Conservation (phyloP, 2,329 filamentous ascomycete species). For the Pestalotiopsis fici region DNA sequence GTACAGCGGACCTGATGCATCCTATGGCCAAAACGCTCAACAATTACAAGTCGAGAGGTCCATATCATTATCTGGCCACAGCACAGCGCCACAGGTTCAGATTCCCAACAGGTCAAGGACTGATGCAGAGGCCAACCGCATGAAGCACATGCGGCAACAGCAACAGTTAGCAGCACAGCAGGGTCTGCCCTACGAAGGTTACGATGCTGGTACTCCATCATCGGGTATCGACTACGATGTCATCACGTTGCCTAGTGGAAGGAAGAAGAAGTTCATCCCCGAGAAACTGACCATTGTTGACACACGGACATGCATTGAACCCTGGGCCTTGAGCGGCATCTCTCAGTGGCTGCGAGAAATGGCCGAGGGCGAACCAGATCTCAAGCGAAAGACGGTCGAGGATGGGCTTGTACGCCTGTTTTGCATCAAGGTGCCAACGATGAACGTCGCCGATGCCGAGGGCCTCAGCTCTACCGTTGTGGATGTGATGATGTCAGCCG, state of each 20-base stretch:
- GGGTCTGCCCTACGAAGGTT: constrained; percentile 54
- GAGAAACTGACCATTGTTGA: constrained; percentile 79
- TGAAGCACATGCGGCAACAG: constrained; percentile 52
- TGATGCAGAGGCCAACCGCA: constrained; percentile 69
- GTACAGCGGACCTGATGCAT: constrained; percentile 50
- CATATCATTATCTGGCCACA: constrained; percentile 81
- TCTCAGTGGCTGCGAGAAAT: constrained; percentile 84
- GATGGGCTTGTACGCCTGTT: constrained; percentile 89
- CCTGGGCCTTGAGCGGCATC: constrained; percentile 91
- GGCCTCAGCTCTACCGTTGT: constrained; percentile 78
- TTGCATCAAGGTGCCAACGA: constrained; percentile 92
- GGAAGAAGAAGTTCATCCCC: constrained; percentile 82
- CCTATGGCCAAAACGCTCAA: constrained; percentile 45
- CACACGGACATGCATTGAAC: constrained; percentile 82
- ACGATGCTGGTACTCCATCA: constrained; percentile 49
- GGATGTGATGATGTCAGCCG: constrained; percentile 75
- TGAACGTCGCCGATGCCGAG: constrained; percentile 98
- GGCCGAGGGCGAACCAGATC: constrained; percentile 86
- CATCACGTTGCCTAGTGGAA: constrained; percentile 77
- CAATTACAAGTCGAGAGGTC: constrained; percentile 64
- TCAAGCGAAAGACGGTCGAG: constrained; percentile 81
- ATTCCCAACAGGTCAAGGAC: constrained; percentile 92
- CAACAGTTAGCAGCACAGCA: constrained; percentile 54
- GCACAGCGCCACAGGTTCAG: constrained; percentile 75
- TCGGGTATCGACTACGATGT: constrained; percentile 73